Percentiles rank a stretch among this genome's conserved stretches.
Evolutionary conservation across 78 protist species (phyloP).

Genomic region (Cavenderia fasciculata): DNA sequence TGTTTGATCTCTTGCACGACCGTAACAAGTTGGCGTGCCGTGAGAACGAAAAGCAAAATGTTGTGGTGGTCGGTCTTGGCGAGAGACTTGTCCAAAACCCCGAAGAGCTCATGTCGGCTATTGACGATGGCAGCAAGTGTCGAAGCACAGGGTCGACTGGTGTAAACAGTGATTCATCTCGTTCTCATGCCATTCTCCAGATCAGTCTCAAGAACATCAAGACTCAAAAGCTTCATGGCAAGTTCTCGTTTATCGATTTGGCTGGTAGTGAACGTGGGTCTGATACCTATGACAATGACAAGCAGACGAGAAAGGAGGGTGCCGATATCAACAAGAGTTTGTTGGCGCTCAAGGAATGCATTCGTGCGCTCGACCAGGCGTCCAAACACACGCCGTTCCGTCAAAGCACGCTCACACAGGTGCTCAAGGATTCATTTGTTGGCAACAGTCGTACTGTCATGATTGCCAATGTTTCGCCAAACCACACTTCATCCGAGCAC

Average conservation of each 20-base stretch:
- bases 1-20: slow-evolving; percentile 92
- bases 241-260: slow-evolving; percentile 94
- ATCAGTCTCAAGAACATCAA: slow-evolving; percentile 71
- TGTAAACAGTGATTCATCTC: slow-evolving; percentile 92
- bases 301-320: slow-evolving; percentile 95
- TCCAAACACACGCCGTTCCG: slow-evolving; percentile 93
- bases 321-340: slow-evolving; percentile 96
- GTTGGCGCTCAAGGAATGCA: slow-evolving; percentile 97
- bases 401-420: slow-evolving; percentile 92
- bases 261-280: slow-evolving; percentile 96
- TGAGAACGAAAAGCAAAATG: slow-evolving; percentile 90
- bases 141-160: slow-evolving; percentile 92
- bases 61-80: slow-evolving; percentile 89
- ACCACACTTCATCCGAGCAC: slow-evolving; percentile 85
- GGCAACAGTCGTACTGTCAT: slow-evolving; percentile 94
- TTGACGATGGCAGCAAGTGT: slow-evolving; percentile 77
- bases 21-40: slow-evolving; percentile 83
- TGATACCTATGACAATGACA: slow-evolving; percentile 90
- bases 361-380: slow-evolving; percentile 91
- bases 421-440: slow-evolving; percentile 93
- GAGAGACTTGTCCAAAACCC: slow-evolving; percentile 67
- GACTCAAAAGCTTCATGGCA: slow-evolving; percentile 60
- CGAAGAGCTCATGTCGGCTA: slow-evolving; percentile 80
- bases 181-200: slow-evolving; percentile 96
- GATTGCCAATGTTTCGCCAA: slow-evolving; percentile 95